phyloP scores from a whole-genome alignment of 192 early-diverging fungal genomes.

The Lunasporangiospora selenospora region DNA sequence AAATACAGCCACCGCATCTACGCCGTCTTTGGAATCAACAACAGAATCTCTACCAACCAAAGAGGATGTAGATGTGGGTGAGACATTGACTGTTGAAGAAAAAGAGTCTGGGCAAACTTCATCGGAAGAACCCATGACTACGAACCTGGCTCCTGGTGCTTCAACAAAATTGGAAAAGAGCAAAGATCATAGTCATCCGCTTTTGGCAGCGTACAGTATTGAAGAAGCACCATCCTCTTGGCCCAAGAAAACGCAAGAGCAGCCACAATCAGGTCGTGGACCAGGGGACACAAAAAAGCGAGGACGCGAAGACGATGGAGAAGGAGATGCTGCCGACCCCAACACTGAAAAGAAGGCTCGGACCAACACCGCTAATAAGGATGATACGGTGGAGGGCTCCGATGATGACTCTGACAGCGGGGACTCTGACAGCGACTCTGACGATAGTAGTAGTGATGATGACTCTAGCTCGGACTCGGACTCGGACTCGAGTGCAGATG shows the following conservation, averaged over 20 bases:
- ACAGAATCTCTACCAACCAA: not conserved
- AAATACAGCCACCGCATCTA: too few species aligned
- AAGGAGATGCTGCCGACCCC: conserved; percentile 1
- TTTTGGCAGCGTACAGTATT: conserved; percentile 25
- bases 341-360: not conserved
- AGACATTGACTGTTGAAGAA: not conserved
- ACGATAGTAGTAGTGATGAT: not conserved
- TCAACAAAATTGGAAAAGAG: not conserved
- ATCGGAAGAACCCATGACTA: not conserved
- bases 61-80: not conserved
- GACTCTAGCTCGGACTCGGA: not conserved
- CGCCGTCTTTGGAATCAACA: not conserved
- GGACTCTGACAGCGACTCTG: not conserved
- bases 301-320: not conserved
- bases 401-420: not conserved
- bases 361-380: not conserved
- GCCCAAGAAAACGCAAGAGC: conserved; percentile 4
- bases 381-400: not conserved
- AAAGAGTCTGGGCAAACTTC: not conserved
- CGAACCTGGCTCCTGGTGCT: too few species aligned
- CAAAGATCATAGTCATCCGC: not conserved
- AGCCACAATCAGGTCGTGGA: not conserved
- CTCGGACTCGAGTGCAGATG: conserved; percentile 13
- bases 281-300: not conserved
- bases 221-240: conserved; percentile 21